Base-by-base conservation (phyloP, 176 grass and related monocot genomes). In the Eragrostis curvula region DNA sequence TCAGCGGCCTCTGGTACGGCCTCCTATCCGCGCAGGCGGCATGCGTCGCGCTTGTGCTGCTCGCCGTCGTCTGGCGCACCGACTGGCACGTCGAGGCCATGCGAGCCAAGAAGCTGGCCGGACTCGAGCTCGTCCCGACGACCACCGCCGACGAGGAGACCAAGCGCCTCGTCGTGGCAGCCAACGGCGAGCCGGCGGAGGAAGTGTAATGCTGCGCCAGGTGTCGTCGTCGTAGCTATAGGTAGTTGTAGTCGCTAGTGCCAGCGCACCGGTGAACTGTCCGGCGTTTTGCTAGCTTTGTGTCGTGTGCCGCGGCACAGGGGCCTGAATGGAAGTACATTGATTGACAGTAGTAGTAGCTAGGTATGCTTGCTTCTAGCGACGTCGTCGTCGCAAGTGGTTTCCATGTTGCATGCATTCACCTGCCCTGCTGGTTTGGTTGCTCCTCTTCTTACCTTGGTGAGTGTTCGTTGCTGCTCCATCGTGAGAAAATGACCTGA, bases 51-150 rank as follows among this genome's bases (percentile, higher is more conserved):
- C 93, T 96, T 21, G 82, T 99, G 14, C 88, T 95, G 23, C 58
- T 77, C 17, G 82, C 79, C 72, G 96, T 99, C 12, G 70, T 99
- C 2, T 90, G 85, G 12, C 81, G 87, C 80, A 99, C 93, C 5
- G 96, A 99, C 75, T 99, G 96, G 96, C 88, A 82, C 23, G 44
- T 92, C 29, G 96, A 99, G 87, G 93, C 96, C 0, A 18, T 72
- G 63, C 90, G 96, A 50, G 96, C 96, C 23, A 86, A 73, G 88
- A 99, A 71, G 89, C 93, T 99, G 14, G 91, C 96, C 0, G 65
- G 73, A 47, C 8, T 87, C 0, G 92, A 98, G 84, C 82, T 86
- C 51, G 7, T 57, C 0, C 16, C 56, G 0, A 0, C 23, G 0
- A 32, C 24, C 8, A 1, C 23, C 12, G 1, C 8, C 44, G 15